These are phyloP conservation scores for Scedosporium apiospermum DNA, from an alignment of 2,329 filamentous ascomycete species.

Conservation along the genomic window DNA sequence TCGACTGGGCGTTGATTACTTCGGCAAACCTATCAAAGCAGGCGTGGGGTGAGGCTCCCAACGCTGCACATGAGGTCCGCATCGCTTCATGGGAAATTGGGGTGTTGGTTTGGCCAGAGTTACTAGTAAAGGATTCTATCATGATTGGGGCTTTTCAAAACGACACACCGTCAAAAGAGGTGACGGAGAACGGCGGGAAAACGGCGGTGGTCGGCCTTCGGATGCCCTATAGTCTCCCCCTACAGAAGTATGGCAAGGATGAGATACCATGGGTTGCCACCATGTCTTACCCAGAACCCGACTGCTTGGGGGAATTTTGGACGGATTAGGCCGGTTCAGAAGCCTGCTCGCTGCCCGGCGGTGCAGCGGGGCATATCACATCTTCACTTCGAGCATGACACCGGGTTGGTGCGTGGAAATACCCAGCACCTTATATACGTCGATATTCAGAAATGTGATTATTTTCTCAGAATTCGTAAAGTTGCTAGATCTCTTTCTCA, in stretches of 20 bases:
- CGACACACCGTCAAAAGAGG: conserved; percentile 36
- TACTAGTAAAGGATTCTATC: conserved; percentile 35
- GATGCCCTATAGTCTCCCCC: conserved; percentile 74
- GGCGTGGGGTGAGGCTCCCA: conserved; percentile 67
- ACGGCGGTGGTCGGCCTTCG: conserved; percentile 54
- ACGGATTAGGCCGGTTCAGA: not conserved
- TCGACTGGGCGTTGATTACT: conserved; percentile 81
- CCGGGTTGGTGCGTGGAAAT: too few relatives aligned
- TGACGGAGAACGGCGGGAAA: conserved; percentile 12
- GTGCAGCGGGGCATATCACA: not conserved
- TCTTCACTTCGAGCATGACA: not conserved
- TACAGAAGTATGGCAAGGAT: conserved; percentile 50
- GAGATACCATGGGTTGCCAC: conserved; percentile 75
- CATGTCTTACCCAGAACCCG: conserved; percentile 46
- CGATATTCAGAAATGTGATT: too few relatives aligned
- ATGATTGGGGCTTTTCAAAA: conserved; percentile 63
- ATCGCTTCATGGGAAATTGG: conserved; percentile 79
- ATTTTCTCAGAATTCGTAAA: too few relatives aligned
- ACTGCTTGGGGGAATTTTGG: conserved; percentile 44
- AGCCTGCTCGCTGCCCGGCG: not conserved
- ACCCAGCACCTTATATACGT: too few relatives aligned
- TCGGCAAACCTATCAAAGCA: conserved; percentile 90
- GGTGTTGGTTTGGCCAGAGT: conserved; percentile 69
- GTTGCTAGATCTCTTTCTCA: too few relatives aligned
- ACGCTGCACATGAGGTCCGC: conserved; percentile 49